Conservation (phyloP, 1,139 yeast genomes). For the Kluyveromyces marxianus region DNA sequence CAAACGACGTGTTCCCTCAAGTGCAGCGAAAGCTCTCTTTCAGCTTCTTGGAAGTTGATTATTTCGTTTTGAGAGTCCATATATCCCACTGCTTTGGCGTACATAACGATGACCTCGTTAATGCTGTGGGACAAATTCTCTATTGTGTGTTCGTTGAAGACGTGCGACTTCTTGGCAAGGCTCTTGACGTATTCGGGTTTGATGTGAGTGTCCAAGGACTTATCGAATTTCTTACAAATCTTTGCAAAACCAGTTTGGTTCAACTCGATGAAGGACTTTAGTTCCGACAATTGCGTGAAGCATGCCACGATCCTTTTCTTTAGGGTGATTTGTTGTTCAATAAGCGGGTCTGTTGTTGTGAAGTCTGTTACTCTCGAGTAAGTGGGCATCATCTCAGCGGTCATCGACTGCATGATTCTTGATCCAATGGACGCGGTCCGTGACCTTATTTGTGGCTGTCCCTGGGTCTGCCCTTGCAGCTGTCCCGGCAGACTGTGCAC, state of each 20-base stretch:
- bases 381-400: slow-evolving; percentile 11
- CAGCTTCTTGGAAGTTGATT: slow-evolving; percentile 39
- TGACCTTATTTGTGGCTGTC: not conserved
- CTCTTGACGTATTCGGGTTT: slow-evolving; percentile 43
- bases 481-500: not conserved
- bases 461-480: not conserved
- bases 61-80: slow-evolving; percentile 8
- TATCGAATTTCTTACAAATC: slow-evolving; percentile 85
- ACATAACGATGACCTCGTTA: slow-evolving; percentile 33
- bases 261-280: slow-evolving; percentile 72
- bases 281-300: slow-evolving; percentile 73
- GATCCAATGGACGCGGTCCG: slow-evolving; percentile 3
- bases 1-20: slow-evolving; percentile 89
- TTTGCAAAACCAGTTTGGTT: slow-evolving; percentile 85
- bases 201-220: slow-evolving; percentile 57
- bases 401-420: slow-evolving; percentile 5
- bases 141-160: slow-evolving; percentile 41
- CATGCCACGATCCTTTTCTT: slow-evolving; percentile 58
- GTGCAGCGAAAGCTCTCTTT: slow-evolving; percentile 63
- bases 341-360: slow-evolving; percentile 13
- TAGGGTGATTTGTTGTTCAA: slow-evolving; percentile 46
- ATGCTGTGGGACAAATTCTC: slow-evolving; percentile 40
- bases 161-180: slow-evolving; percentile 36
- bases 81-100: slow-evolving; percentile 31
- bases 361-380: slow-evolving; percentile 15